Evolutionary conservation across 305 asterid species (phyloP).

Genomic region (Solanum hybrid): DNA sequence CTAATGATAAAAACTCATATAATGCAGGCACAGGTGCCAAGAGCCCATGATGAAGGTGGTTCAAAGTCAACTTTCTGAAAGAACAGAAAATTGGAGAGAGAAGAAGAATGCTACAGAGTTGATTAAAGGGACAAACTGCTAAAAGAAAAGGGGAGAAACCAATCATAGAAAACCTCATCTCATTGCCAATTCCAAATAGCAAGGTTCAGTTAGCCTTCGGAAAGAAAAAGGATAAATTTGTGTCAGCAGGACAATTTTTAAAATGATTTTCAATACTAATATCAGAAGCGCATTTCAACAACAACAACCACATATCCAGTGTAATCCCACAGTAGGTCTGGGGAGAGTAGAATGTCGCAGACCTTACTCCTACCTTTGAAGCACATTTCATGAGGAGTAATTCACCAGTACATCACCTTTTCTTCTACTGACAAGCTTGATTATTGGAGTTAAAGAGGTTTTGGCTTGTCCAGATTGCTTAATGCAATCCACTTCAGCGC

Average conservation of each 20-base stretch:
- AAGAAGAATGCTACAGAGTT: not conserved
- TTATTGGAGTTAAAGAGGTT: not conserved
- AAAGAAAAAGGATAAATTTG: not conserved
- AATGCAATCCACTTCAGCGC: not conserved
- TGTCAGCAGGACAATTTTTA: not conserved
- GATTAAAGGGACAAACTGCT: conserved; percentile 3
- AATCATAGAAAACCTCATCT: not conserved
- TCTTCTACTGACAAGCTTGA: not conserved
- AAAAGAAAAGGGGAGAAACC: not conserved
- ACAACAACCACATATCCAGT: not conserved
- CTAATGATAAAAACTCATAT: not conserved
- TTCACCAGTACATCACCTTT: not conserved
- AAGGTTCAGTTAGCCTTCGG: not conserved
- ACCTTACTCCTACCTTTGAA: not conserved
- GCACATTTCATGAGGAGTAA: not conserved
- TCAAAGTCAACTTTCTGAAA: not conserved
- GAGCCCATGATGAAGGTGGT: not conserved
- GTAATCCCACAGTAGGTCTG: not conserved
- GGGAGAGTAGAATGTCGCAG: not conserved
- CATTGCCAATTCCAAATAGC: not conserved
- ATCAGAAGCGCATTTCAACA: not conserved
- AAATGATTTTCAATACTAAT: not conserved
- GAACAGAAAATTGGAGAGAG: not conserved
- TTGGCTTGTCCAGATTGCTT: not conserved
- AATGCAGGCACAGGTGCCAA: not conserved